phyloP scores from a whole-genome alignment of 2,329 filamentous ascomycete genomes.

The Exophiala xenobiotica region DNA sequence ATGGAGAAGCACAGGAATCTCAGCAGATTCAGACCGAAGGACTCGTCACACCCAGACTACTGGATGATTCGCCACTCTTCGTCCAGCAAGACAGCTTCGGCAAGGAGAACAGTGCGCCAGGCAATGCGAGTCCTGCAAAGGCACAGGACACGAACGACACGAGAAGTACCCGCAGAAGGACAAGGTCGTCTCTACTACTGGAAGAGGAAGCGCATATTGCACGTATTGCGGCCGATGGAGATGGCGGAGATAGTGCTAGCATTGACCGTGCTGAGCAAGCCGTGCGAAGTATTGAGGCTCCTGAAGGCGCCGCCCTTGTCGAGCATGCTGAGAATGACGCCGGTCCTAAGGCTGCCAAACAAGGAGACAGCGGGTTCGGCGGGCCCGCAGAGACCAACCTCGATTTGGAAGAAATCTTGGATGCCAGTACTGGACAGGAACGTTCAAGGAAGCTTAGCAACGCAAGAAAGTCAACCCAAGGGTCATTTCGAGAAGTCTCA shows the following conservation, averaged over 20 bases:
- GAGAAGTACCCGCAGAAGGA: not conserved
- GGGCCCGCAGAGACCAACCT: no score
- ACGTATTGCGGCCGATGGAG: not conserved
- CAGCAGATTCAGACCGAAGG: not conserved
- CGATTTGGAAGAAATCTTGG: no score
- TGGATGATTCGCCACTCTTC: constrained; percentile 12
- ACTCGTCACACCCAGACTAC: not conserved
- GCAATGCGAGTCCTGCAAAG: not conserved
- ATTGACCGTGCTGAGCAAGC: not conserved
- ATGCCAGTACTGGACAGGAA: no score
- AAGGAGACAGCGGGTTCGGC: no score
- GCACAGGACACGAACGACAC: not conserved
- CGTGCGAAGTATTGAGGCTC: no score
- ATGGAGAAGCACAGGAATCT: not conserved
- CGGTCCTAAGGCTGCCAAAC: no score
- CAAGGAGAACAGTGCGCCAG: not conserved
- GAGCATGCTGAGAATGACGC: no score
- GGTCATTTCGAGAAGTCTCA: no score
- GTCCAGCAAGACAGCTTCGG: not conserved
- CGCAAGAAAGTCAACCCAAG: no score
- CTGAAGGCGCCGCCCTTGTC: no score
- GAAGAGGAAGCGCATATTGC: not conserved
- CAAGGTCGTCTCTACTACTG: not conserved
- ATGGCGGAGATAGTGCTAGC: not conserved
- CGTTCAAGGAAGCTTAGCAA: no score